phyloP scores from a whole-genome alignment of 1,139 yeast species.

The Saccharomyces hybrid region DNA sequence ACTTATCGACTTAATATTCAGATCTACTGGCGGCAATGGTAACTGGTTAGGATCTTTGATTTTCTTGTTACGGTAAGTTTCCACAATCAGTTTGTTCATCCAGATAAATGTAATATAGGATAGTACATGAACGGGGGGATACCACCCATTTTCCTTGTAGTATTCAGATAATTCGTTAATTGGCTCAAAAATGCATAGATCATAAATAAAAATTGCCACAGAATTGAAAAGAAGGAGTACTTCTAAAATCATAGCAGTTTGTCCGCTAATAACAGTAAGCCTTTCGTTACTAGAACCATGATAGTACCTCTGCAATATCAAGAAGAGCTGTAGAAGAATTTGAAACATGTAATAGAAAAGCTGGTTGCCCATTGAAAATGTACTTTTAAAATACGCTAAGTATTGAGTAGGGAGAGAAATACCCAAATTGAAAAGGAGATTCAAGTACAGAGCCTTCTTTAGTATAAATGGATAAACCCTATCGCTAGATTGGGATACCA shows the following conservation, averaged over 20 bases:
- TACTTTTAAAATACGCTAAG: conserved; percentile 30
- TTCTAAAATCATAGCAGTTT: conserved; percentile 21
- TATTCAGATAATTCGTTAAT: conserved; percentile 39
- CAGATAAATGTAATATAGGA: conserved; percentile 50
- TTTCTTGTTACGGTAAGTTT: conserved; percentile 41
- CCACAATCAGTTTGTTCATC: conserved; percentile 51
- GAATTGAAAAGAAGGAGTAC: conserved; percentile 31
- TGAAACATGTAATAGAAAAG: conserved; percentile 28
- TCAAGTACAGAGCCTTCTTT: conserved; percentile 14
- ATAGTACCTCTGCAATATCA: conserved; percentile 24
- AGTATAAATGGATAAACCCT: conserved; percentile 10
- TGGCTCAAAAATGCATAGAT: conserved; percentile 38
- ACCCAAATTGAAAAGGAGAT: conserved; percentile 20
- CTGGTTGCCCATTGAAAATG: conserved; percentile 30
- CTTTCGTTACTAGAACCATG: conserved; percentile 19
- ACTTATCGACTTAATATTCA: conserved; percentile 39
- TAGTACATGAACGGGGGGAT: conserved; percentile 41
- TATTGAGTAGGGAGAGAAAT: conserved; percentile 31
- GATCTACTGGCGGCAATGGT: conserved; percentile 46
- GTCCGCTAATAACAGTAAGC: conserved; percentile 27
- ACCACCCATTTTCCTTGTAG: conserved; percentile 30
- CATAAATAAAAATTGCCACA: conserved; percentile 35
- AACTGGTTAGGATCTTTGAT: conserved; percentile 45
- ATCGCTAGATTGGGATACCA: conserved; percentile 12
- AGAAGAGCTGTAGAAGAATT: conserved; percentile 17